Conservation (phyloP, 768 basidiomycete genomes). For the Auriscalpium vulgare region DNA sequence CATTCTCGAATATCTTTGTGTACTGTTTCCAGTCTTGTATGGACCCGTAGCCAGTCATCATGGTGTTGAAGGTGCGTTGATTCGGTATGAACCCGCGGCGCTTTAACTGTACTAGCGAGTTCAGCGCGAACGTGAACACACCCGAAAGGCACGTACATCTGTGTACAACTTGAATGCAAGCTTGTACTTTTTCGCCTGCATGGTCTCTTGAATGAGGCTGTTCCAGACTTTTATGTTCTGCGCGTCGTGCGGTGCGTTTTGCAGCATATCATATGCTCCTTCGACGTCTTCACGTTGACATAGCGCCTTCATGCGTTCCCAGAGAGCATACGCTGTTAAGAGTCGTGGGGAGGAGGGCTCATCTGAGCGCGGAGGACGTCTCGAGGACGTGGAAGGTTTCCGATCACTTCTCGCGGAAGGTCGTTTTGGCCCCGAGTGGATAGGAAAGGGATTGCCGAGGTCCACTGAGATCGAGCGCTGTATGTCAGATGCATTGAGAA, state of each 20-base stretch:
- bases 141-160: constrained; percentile 41
- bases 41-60: constrained; percentile 56
- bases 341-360: neutral
- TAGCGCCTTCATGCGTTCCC: constrained; percentile 48
- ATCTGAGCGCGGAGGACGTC: too few relatives aligned
- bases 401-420: too few relatives aligned
- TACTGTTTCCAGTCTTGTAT: constrained; percentile 54
- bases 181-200: constrained; percentile 49
- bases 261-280: constrained; percentile 57
- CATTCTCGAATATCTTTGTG: constrained; percentile 55
- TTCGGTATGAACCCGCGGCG: constrained; percentile 70
- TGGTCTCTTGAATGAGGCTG: constrained; percentile 59
- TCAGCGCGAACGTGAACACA: neutral
- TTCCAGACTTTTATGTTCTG: constrained; percentile 78
- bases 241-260: constrained; percentile 61
- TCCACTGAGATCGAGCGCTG: too few relatives aligned
- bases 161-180: constrained; percentile 57
- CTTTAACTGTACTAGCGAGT: constrained; percentile 56
- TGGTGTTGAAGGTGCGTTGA: constrained; percentile 56
- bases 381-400: too few relatives aligned
- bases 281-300: constrained; percentile 48
- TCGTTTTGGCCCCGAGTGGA: too few relatives aligned
- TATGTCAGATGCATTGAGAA: too few relatives aligned
- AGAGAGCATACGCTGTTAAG: constrained; percentile 56
- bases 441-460: too few relatives aligned